Conservation (phyloP, 2,329 filamentous ascomycete species). For the Verticillium longisporum region DNA sequence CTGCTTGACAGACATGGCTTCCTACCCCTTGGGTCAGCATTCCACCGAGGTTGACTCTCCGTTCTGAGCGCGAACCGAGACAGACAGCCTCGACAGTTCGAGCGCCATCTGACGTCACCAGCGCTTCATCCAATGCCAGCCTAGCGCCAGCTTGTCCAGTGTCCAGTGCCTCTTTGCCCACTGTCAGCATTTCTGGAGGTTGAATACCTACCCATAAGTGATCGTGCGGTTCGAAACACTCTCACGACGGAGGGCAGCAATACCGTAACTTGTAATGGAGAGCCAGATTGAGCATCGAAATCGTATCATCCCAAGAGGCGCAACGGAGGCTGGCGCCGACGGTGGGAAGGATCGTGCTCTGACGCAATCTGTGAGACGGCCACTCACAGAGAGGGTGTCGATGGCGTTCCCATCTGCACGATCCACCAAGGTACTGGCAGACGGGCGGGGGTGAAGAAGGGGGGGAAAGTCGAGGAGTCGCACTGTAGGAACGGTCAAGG, state of each 20-base stretch:
- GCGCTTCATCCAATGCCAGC: background rate
- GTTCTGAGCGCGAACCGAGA: background rate
- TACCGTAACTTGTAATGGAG: background rate
- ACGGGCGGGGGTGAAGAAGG: background rate
- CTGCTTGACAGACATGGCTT: background rate
- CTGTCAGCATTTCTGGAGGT: too few relatives aligned
- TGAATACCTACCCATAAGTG: too few relatives aligned
- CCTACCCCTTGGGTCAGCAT: background rate
- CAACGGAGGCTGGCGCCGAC: background rate
- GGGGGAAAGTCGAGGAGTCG: too few relatives aligned
- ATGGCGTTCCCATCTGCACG: slow-evolving; percentile 4
- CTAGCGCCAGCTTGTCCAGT: background rate
- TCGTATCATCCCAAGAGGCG: background rate
- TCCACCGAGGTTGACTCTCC: background rate
- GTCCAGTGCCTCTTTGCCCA: too few relatives aligned
- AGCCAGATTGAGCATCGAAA: background rate
- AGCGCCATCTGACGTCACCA: background rate
- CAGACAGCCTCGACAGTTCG: background rate
- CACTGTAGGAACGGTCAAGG: background rate
- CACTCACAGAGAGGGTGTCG: slow-evolving; percentile 4
- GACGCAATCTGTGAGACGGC: slow-evolving; percentile 10
- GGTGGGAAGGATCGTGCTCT: slow-evolving; percentile 5
- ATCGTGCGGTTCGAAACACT: too few relatives aligned
- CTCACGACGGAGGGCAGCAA: background rate
- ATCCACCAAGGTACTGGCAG: background rate